Base-by-base conservation (phyloP, 345 rosid genomes). In the Gossypium australe region DNA sequence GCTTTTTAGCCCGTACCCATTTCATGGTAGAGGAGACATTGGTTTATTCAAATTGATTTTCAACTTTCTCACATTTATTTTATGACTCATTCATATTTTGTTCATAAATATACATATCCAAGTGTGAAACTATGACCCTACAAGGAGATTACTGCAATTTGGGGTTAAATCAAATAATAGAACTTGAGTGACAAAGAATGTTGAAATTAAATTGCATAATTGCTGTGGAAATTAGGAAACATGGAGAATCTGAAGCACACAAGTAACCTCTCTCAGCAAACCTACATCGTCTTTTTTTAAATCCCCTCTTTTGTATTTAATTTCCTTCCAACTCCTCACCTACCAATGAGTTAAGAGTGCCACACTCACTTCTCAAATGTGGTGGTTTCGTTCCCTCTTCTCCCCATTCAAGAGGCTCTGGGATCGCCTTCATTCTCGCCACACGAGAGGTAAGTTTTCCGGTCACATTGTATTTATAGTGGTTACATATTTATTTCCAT, bases 321-420 rank as follows among this genome's bases (percentile, higher is more conserved):
- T 73, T 78, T 78, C 71, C 77, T 78, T 78, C 77, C 74, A 78
- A 68, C 71, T 34, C 45, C 34, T 49, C 74, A 78, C 70, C 75
- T 68, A 67, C 58, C 64, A 59, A 49, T 34, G 38, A 34, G 6
- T 34, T 34, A 4, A 29, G 38, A 34, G 38, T 34, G 38, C 38
- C 1, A 0, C 6, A 62, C 70, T 81, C 75, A 59, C 51, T 48
- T 48, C 51, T 59, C 64, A 63, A 63, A 94, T 94, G 98, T 88
- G 91, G 55, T 90, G 98, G 98, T 34, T 34, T 34, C 38, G 38
- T 34, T 92, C 97, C 80, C 86, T 94, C 86, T 62, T 94, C 88
- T 88, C 89, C 81, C 97, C 38, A 34, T 34, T 34, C 38, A 34
- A 34, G 38, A 34, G 38, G 38, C 38, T 34, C 38, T 34, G 38